Evolutionary conservation across 495 filamentous ascomycete genomes (phyloP).

Genomic region (Penicillium tannophilum): DNA sequence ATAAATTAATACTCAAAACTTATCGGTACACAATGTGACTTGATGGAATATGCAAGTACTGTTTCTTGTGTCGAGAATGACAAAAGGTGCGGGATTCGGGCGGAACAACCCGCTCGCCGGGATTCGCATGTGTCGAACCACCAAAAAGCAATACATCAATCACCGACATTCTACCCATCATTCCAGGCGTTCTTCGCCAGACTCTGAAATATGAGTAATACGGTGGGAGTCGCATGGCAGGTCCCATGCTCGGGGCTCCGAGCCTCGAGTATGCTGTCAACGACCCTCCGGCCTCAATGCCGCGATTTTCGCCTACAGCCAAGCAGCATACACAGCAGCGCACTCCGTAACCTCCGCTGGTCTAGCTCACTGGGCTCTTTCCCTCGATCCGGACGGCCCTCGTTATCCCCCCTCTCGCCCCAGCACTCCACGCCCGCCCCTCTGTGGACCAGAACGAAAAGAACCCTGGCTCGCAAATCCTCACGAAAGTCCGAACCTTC

Average conservation of each 20-base stretch:
- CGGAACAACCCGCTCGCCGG: background rate
- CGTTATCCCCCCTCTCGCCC: background rate
- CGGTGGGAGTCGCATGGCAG: constrained; percentile 48
- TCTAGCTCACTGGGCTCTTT: constrained; percentile 14
- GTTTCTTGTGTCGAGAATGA: no score
- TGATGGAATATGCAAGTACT: no score
- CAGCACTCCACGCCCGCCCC: background rate
- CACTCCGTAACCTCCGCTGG: constrained; percentile 15
- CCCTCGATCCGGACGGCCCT: background rate
- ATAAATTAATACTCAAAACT: no score
- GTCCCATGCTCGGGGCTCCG: constrained; percentile 46
- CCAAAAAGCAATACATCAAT: background rate
- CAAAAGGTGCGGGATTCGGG: background rate
- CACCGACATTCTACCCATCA: background rate
- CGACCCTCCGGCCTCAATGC: constrained; percentile 14
- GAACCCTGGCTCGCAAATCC: constrained; percentile 21
- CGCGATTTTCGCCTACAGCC: constrained; percentile 28
- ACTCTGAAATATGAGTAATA: constrained; percentile 51
- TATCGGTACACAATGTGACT: no score
- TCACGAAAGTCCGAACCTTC: constrained; percentile 12
- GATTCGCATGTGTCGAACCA: background rate
- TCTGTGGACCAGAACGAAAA: constrained; percentile 26
- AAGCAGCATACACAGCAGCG: constrained; percentile 21
- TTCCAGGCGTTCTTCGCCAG: constrained; percentile 10
- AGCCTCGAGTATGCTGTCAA: constrained; percentile 29